Percentiles rank a stretch among this genome's conserved stretches.
These are phyloP conservation scores for Fulvia fulva DNA, from an alignment of 2,329 filamentous ascomycete species.

Conservation along the genomic window DNA sequence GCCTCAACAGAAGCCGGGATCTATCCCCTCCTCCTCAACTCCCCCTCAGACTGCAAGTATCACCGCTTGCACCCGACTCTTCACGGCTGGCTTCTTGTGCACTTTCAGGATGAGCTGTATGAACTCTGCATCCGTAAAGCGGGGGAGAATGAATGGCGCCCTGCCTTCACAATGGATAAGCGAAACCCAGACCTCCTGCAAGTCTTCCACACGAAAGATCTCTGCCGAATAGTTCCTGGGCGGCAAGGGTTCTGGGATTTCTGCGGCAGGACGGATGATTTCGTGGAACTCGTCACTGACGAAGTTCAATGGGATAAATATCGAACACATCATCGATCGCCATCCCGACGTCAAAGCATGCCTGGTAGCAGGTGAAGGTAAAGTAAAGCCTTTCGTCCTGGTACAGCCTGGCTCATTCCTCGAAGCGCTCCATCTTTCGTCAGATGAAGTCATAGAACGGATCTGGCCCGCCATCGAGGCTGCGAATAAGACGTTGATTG, in stretches of 20 bases:
- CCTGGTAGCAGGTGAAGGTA: slow-evolving; percentile 13
- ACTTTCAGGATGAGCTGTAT: slow-evolving; percentile 11
- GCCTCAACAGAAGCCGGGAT: slow-evolving; percentile 13
- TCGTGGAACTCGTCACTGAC: slow-evolving; percentile 16
- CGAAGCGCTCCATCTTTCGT: not conserved
- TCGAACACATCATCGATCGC: slow-evolving; percentile 15
- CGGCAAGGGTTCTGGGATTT: slow-evolving; percentile 8
- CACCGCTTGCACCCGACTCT: slow-evolving; percentile 8
- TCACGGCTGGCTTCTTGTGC: slow-evolving; percentile 10
- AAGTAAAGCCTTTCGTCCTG: slow-evolving; percentile 10
- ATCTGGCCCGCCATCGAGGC: slow-evolving; percentile 12
- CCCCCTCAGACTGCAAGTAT: slow-evolving; percentile 14
- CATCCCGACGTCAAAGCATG: slow-evolving; percentile 1
- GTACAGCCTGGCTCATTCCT: slow-evolving; percentile 5
- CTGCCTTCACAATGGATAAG: slow-evolving; percentile 3
- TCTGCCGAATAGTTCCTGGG: slow-evolving; percentile 8
- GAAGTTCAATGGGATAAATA: slow-evolving; percentile 18
- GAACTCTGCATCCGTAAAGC: slow-evolving; percentile 11
- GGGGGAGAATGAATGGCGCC: slow-evolving; percentile 5
- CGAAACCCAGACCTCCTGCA: slow-evolving; percentile 7
- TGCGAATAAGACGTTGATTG: slow-evolving; percentile 12
- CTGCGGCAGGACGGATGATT: slow-evolving; percentile 17
- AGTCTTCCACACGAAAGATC: slow-evolving; percentile 14
- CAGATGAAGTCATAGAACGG: not conserved
- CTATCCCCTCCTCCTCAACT: slow-evolving; percentile 10